Percentiles rank a stretch among this genome's conserved stretches.
phyloP scores from a whole-genome alignment of 108 stramenopile genomes.

The Aurantiochytrium sp. region DNA sequence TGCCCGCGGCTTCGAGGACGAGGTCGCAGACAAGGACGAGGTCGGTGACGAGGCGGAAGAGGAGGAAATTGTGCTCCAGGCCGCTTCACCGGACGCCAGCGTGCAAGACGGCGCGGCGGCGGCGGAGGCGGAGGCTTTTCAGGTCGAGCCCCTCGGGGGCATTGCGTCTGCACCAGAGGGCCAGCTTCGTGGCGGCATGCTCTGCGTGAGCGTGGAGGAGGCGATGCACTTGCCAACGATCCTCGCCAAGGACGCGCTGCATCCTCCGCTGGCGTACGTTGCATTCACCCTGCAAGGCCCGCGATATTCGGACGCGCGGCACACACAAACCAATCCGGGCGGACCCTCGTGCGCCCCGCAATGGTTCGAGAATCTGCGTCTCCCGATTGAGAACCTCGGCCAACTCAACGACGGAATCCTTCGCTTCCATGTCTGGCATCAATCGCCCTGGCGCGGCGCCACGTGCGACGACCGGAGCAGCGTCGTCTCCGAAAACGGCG shows the following conservation, averaged over 20 bases:
- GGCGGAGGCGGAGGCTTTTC: too few species aligned
- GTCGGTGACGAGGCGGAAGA: not conserved
- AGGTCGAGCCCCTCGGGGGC: too few species aligned
- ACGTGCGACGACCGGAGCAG: not conserved
- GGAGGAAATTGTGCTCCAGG: not conserved
- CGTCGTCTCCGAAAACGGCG: not conserved
- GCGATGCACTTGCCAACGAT: conserved; percentile 26
- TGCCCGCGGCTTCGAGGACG: too few species aligned
- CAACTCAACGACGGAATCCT: not conserved
- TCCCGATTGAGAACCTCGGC: not conserved
- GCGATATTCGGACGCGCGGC: not conserved
- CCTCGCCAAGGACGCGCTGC: not conserved
- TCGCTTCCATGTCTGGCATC: conserved; percentile 18
- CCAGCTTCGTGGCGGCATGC: not conserved
- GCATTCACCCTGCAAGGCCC: not conserved
- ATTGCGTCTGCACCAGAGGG: too few species aligned
- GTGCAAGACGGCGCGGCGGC: too few species aligned
- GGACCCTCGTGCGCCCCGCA: not conserved
- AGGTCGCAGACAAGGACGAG: too few species aligned
- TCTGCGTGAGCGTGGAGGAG: not conserved
- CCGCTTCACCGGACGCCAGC: too few species aligned
- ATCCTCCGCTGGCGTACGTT: not conserved
- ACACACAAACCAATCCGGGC: not conserved
- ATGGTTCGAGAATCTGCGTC: not conserved
- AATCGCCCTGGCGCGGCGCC: not conserved